Evolutionary conservation across 306 rosid species (phyloP).

Genomic region (Cicer judaicum): DNA sequence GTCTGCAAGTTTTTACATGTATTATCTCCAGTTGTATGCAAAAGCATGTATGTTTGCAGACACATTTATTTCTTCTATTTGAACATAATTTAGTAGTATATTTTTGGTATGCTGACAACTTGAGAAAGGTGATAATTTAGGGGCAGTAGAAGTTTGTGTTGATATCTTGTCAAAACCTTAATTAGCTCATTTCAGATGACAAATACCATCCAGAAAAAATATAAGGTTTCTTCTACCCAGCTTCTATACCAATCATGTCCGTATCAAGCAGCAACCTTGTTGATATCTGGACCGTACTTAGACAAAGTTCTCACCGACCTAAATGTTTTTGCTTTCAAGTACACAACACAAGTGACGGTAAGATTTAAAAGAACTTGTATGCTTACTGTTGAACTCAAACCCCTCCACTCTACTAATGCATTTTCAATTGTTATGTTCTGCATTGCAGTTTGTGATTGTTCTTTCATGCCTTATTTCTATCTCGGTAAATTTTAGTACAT

Average conservation of each 20-base stretch:
- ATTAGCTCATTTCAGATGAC: conserved; percentile 79
- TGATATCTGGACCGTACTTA: conserved; percentile 81
- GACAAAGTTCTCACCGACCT: conserved; percentile 73
- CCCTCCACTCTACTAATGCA: background rate
- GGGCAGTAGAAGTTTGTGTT: background rate
- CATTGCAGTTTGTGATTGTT: conserved; percentile 67
- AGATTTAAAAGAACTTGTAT: conserved; percentile 40
- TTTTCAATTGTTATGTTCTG: conserved; percentile 27
- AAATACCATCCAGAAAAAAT: conserved; percentile 91
- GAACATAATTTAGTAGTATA: background rate
- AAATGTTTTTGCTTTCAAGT: conserved; percentile 83
- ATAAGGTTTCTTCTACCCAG: conserved; percentile 91
- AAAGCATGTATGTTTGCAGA: background rate
- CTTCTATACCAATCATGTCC: conserved; percentile 94
- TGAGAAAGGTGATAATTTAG: background rate
- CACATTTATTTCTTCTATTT: conserved; percentile 6
- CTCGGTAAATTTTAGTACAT: conserved; percentile 91
- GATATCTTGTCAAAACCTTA: conserved; percentile 56
- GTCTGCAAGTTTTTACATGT: background rate
- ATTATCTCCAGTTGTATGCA: background rate
- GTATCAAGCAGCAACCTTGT: conserved; percentile 79
- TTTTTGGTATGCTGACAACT: background rate
- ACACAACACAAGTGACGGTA: conserved; percentile 83
- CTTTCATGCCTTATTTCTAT: conserved; percentile 89
- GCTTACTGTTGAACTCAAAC: background rate